Evolutionary conservation across 352 stramenopile genomes (phyloP), one percentile per base, ranked within the genome.

Genomic region (Phytophthora fragariaefolia): DNA sequence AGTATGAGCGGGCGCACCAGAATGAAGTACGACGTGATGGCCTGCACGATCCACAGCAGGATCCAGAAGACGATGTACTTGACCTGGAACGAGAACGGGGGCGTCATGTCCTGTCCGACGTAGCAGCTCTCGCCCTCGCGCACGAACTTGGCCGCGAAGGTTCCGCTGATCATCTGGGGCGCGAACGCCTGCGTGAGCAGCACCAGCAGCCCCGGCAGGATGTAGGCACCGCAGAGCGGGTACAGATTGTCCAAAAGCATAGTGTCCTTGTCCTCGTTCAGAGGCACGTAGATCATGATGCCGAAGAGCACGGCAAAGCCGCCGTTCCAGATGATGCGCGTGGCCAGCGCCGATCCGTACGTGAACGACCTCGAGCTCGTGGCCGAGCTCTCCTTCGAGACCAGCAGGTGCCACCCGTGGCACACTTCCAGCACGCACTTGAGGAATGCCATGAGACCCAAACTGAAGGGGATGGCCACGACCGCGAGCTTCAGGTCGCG

Each of bases 21-120:
- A 18, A 93, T 73, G 23, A 87, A 87, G 59, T 91, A 93, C 68
- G 84, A 91, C 27, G 81, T 65, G 3, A 85, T 49, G 4, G 71
- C 77, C 65, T 93, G 77, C 0, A 87, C 9, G 23, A 77, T 32
- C 81, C 84, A 91, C 20, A 93, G 36, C 1, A 90, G 10, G 8
- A 89, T 22, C 84, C 84, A 93, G 58, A 85, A 91, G 10, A 49
- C 8, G 28, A 87, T 83, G 52, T 92, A 92, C 71, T 91, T 88
- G 59, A 90, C 12, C 30, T 84, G 72, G 56, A 73, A 90, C 34
- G 66, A 74, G 20, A 89, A 71, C 2, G 82, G 82, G 9, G 84
- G 82, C 9, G 76, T 74, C 78, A 92, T 87, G 47, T 91, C 69
- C 30, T 81, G 84, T 0, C 84, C 84, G 0, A 88, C 80, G 60